Evolutionary conservation across 345 rosid species (phyloP), one percentile per base, ranked within the genome.

Genomic region (Diplotaxis tenuifolia): DNA sequence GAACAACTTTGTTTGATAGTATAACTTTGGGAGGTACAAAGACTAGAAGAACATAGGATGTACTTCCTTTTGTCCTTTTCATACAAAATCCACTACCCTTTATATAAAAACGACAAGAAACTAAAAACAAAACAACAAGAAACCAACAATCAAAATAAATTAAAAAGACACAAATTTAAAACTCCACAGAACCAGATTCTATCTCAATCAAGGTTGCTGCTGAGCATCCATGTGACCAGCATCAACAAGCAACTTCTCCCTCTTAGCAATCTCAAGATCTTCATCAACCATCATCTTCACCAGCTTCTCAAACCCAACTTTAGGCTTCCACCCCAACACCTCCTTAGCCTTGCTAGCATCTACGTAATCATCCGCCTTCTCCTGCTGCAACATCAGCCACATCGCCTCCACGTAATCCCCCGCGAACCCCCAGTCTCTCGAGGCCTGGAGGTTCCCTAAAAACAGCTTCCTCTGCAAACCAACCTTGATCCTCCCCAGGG

Each of bases 321-420:
- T 77, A 1, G 98, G 98, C 64, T 78, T 89, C 97, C 97, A 92
- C 0, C 89, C 92, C 72, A 86, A 79, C 27, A 77, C 85, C 25
- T 75, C 38, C 73, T 84, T 86, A 0, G 87, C 80, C 70, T 84
- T 86, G 53, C 80, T 81, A 2, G 87, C 82, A 67, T 86, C 87
- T 55, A 94, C 98, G 62, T 91, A 94, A 71, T 94, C 98, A 14
- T 89, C 96, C 0, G 97, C 87, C 81, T 88, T 87, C 82, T 89
- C 97, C 49, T 91, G 96, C 82, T 94, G 98, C 73, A 94, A 62
- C 98, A 94, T 94, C 89, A 94, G 28, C 97, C 97, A 94, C 98
- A 94, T 91, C 34, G 98, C 98, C 80, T 94, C 96, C 23, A 91
- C 97, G 20, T 94, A 94, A 50, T 94, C 97, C 50, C 97, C 96